Percentiles rank a stretch among this genome's conserved stretches.
phyloP scores from a whole-genome alignment of 306 rosid genomes.

The Dryas drummondii region DNA sequence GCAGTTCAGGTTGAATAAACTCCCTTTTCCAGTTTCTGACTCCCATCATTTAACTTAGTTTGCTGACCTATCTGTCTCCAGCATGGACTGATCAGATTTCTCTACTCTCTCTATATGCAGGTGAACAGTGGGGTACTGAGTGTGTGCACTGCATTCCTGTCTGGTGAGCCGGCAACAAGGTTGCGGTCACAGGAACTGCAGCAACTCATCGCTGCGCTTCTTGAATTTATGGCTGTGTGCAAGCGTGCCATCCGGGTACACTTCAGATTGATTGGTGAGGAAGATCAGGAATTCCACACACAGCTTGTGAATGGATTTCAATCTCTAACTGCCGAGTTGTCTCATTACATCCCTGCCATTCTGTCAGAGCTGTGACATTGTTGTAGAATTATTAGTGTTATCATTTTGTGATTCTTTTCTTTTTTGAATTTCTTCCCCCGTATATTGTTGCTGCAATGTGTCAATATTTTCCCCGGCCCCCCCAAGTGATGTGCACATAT shows the following conservation, averaged over 20 bases:
- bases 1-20: slow-evolving; percentile 70
- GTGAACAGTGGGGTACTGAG: slow-evolving; percentile 96
- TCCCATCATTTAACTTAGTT: background rate
- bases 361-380: slow-evolving; percentile 73
- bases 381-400: slow-evolving; percentile 15
- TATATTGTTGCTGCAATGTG: background rate
- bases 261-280: slow-evolving; percentile 90
- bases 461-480: background rate
- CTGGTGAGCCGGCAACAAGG: slow-evolving; percentile 96
- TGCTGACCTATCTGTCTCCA: background rate
- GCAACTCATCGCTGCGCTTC: slow-evolving; percentile 97
- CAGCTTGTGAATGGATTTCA: slow-evolving; percentile 98
- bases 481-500: background rate
- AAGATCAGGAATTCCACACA: slow-evolving; percentile 97
- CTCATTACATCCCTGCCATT: slow-evolving; percentile 96
- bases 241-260: slow-evolving; percentile 97
- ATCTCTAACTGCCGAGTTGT: slow-evolving; percentile 89
- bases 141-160: slow-evolving; percentile 96
- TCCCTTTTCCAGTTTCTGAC: background rate
- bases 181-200: slow-evolving; percentile 93
- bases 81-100: background rate
- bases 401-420: background rate
- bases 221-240: slow-evolving; percentile 98
- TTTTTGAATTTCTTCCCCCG: background rate
- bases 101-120: slow-evolving; percentile 40